phyloP scores from a whole-genome alignment of 768 basidiomycete genomes.

The Daedaleopsis nitida region DNA sequence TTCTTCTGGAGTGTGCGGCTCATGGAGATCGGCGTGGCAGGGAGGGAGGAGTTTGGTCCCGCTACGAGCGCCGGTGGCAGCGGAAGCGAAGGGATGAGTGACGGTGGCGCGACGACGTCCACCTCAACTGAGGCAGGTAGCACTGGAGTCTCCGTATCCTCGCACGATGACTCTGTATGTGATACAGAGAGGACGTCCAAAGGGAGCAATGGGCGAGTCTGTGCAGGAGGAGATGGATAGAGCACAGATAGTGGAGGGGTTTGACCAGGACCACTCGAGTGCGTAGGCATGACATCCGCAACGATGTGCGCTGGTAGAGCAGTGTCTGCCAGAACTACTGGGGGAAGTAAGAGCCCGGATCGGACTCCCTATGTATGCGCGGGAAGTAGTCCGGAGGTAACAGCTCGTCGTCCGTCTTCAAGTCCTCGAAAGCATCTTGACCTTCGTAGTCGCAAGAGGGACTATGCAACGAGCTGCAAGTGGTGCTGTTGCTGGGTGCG shows the following conservation, averaged over 20 bases:
- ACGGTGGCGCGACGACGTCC: background rate
- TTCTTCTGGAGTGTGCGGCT: constrained; percentile 14
- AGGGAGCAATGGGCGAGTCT: constrained; percentile 3
- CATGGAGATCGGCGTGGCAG: constrained; percentile 11
- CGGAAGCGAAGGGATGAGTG: background rate
- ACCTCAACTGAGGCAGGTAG: background rate
- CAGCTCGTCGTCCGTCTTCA: constrained; percentile 7
- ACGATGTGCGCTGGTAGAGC: too few relatives aligned
- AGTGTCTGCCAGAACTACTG: too few relatives aligned
- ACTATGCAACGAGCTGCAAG: constrained; percentile 19
- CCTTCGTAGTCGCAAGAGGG: constrained; percentile 16
- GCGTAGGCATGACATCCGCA: background rate
- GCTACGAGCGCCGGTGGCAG: background rate
- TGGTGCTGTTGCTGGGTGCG: constrained; percentile 25
- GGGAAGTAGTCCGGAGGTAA: background rate
- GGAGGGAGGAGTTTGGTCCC: background rate
- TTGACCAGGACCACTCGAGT: constrained; percentile 19
- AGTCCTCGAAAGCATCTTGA: constrained; percentile 5
- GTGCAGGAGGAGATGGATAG: constrained; percentile 15
- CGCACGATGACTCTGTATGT: background rate
- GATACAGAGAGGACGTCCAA: background rate
- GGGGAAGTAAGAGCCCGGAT: constrained; percentile 19
- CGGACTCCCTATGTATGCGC: background rate
- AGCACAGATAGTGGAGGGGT: constrained; percentile 25
- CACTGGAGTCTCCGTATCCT: background rate